Base-by-base conservation (phyloP, 1,139 yeast species). In the Petasospora rhodanensis region DNA sequence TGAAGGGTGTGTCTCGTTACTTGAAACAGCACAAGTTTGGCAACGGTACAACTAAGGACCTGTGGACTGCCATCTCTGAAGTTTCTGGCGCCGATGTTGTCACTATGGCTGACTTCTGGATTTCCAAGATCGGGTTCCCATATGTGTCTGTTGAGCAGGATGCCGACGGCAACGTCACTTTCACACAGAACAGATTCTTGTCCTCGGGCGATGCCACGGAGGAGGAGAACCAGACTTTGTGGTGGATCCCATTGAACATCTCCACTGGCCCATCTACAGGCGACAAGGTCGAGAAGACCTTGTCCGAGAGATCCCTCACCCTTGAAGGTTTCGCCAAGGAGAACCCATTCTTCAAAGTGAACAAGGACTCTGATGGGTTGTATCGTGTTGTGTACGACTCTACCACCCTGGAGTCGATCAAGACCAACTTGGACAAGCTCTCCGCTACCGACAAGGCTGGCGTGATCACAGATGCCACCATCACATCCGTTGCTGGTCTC, bases 1-100 rank as follows among this genome's bases (percentile, higher is more conserved):
- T 84, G 51, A 71, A 76, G 54, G 95, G 95, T 49, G 89, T 85
- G 24, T 73, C 87, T 22, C 60, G 68, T 45, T 85, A 85, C 60
- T 70, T 85, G 59, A 72, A 76, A 51, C 69, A 70, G 41, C 83
- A 84, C 59, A 68, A 70, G 46, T 79, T 65, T 49, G 66, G 71
- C 19, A 79, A 79, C 58, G 82, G 83, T 25, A 66, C 75, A 9
- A 73, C 83, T 28, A 60, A 62, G 32, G 81, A 77, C 49, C 65
- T 79, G 42, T 76, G 84, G 78, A 56, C 56, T 28, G 68, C 82
- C 9, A 62, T 79, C 34, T 61, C 71, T 28, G 75, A 74, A 31
- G 79, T 66, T 14, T 62, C 76, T 28, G 76, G 75, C 10, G 60
- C 67, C 41, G 80, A 79, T 32, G 69, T 79, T 25, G 64, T 64